Evolutionary conservation across 148 eudicot genomes (phyloP), one percentile per base, ranked within the genome.

Genomic region (Rhododendron vialii): DNA sequence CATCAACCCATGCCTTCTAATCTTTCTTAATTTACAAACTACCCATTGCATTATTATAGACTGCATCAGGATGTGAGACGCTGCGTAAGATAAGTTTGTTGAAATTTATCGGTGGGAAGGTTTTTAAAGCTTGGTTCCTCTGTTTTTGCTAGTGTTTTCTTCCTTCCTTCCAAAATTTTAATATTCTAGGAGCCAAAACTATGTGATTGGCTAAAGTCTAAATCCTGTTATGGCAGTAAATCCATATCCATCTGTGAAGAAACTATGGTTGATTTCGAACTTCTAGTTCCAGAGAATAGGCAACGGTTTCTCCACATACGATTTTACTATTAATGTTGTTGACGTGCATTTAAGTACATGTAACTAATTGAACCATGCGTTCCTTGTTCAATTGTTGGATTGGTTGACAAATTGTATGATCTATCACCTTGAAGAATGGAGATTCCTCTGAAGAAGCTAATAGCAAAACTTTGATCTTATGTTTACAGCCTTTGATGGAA

Each of bases 401-500:
- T 18, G 45, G 55, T 26, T 79, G 17, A 57, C 6, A 53, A 38
- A 78, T 61, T 85, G 74, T 36, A 28, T 78, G n/a, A 61, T 78
- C 41, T 78, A 13, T 28, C 47, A 5, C 61, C 14, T 78, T 63
- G 43, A 85, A 7, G 53, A 4, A 10, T 50, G 30, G 36, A 80
- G 51, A 80, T 35, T 86, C 24, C 22, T 73, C 55, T 38, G 84
- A 8, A 43, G 38, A 47, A 73, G 33, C 73, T 84, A 50, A 84
- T 77, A 47, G 45, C 61, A 13, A 89, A 51, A 50, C 47, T 36
- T 8, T 53, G 35, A 24, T 77, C 9, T 35, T 81, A 6, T 87
- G 84, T 75, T 85, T 94, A 84, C 92, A 93, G 98, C 98, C 98
- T 80, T 89, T 97, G 89, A 94, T 94, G 63, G 92, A 94, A 73